Percentiles rank a stretch among this genome's conserved stretches.
Evolutionary conservation across 2,329 filamentous ascomycete genomes (phyloP).

Genomic region (Pseudodiploospora longispora): DNA sequence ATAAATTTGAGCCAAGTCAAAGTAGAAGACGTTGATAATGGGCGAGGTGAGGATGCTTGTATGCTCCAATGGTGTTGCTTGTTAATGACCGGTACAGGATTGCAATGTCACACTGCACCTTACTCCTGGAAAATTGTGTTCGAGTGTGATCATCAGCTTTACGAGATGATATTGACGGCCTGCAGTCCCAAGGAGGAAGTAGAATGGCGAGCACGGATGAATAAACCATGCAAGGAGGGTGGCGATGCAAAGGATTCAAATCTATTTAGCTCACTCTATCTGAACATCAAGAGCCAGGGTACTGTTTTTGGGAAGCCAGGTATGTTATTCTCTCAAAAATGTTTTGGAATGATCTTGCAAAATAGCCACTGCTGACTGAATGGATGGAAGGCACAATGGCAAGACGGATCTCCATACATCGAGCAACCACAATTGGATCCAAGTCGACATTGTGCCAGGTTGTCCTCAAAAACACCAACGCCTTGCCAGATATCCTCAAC

Average conservation of each 20-base stretch:
- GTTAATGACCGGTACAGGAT: slow-evolving; percentile 40
- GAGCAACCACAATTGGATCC: slow-evolving; percentile 64
- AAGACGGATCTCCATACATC: slow-evolving; percentile 68
- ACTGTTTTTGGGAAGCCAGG: slow-evolving; percentile 67
- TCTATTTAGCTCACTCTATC: slow-evolving; percentile 54
- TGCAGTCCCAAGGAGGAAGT: slow-evolving; percentile 73
- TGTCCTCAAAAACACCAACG: slow-evolving; percentile 78
- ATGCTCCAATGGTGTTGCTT: background rate
- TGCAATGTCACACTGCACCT: slow-evolving; percentile 79
- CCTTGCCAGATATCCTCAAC: slow-evolving; percentile 46
- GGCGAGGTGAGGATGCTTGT: slow-evolving; percentile 48
- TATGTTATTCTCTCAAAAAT: slow-evolving; percentile 14
- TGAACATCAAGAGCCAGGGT: slow-evolving; percentile 68
- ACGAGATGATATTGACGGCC: slow-evolving; percentile 80
- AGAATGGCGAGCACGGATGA: slow-evolving; percentile 68
- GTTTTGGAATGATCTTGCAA: no score
- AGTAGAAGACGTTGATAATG: slow-evolving; percentile 67
- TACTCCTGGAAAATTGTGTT: slow-evolving; percentile 92
- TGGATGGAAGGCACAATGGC: slow-evolving; percentile 45
- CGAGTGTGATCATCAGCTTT: slow-evolving; percentile 65
- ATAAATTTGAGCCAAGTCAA: slow-evolving; percentile 58
- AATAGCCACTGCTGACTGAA: no score
- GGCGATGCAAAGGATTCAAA: slow-evolving; percentile 37
- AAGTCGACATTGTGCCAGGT: slow-evolving; percentile 65
- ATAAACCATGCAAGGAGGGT: slow-evolving; percentile 40